A percentile compares a stretch with the other conserved stretches of the same genome.
phyloP scores from a whole-genome alignment of 805 yeast species.

The Candida anglica region DNA sequence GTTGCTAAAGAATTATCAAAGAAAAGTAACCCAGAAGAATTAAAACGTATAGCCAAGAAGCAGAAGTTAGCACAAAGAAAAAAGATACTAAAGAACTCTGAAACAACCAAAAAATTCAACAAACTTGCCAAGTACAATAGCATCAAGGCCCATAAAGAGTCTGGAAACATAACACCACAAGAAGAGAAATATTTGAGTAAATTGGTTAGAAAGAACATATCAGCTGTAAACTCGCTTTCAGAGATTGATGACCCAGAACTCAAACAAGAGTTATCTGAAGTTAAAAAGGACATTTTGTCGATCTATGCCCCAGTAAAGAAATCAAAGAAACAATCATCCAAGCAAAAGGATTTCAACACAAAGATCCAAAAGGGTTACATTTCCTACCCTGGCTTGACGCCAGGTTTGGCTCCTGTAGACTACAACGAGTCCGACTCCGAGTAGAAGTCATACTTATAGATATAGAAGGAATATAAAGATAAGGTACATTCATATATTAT shows the following conservation, averaged over 20 bases:
- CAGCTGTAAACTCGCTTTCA: slow-evolving; percentile 21
- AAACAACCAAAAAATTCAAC: slow-evolving; percentile 26
- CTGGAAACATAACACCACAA: slow-evolving; percentile 20
- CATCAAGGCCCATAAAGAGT: slow-evolving; percentile 28
- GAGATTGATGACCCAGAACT: slow-evolving; percentile 29
- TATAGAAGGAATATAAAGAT: neutral
- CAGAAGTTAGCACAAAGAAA: slow-evolving; percentile 18
- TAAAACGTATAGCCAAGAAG: slow-evolving; percentile 15
- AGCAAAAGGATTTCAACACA: slow-evolving; percentile 24
- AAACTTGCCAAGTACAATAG: slow-evolving; percentile 36
- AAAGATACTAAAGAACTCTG: slow-evolving; percentile 23
- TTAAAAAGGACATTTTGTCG: slow-evolving; percentile 23
- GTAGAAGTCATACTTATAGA: slow-evolving; percentile 1
- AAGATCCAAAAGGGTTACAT: slow-evolving; percentile 42
- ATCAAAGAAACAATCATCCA: slow-evolving; percentile 27
- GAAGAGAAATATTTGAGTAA: slow-evolving; percentile 36
- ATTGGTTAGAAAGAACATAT: slow-evolving; percentile 33
- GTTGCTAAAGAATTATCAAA: slow-evolving; percentile 12
- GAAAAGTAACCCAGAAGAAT: slow-evolving; percentile 10
- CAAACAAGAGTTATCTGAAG: slow-evolving; percentile 24
- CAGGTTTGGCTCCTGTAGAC: slow-evolving; percentile 83
- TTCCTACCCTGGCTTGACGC: slow-evolving; percentile 66
- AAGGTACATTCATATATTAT: no score
- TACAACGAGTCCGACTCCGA: slow-evolving; percentile 43
- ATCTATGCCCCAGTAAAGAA: slow-evolving; percentile 20